Evolutionary conservation across 768 basidiomycete species (phyloP).

Genomic region (Lactarius sanguifluus): DNA sequence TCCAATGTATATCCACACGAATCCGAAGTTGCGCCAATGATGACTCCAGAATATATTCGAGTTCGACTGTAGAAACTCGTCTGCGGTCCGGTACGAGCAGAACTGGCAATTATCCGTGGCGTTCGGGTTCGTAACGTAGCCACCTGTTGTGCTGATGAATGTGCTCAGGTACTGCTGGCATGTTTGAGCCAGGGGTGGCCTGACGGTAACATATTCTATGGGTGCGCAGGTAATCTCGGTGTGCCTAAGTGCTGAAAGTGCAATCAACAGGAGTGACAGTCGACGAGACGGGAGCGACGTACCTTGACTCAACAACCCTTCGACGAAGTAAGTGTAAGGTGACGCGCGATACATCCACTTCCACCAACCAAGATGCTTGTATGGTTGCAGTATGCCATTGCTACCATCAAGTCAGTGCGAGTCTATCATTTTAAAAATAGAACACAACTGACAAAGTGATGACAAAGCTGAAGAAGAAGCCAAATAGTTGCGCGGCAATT

Average conservation of each 20-base stretch:
- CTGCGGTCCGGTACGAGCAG: constrained; percentile 57
- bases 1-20: constrained; percentile 43
- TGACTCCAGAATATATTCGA: constrained; percentile 64
- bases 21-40: constrained; percentile 49
- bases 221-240: constrained; percentile 53
- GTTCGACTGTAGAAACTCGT: constrained; percentile 51
- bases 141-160: constrained; percentile 45
- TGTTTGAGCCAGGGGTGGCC: constrained; percentile 45
- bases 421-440: neutral
- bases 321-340: constrained; percentile 42
- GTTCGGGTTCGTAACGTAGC: constrained; percentile 47
- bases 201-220: constrained; percentile 57
- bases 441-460: constrained; percentile 41
- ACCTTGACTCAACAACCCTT: constrained; percentile 47
- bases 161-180: constrained; percentile 47
- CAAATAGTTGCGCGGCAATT: constrained; percentile 43
- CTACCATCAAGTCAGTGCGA: constrained; percentile 31
- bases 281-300: constrained; percentile 26
- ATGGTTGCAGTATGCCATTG: constrained; percentile 51
- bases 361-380: constrained; percentile 45
- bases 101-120: constrained; percentile 45
- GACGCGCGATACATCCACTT: constrained; percentile 42
- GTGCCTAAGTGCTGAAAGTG: constrained; percentile 48
- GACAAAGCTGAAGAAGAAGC: constrained; percentile 41
- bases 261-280: neutral